A percentile compares a stretch with the other conserved stretches of the same genome.
phyloP scores from a whole-genome alignment of 2,329 filamentous ascomycete genomes.

The Eurotiales sp. region DNA sequence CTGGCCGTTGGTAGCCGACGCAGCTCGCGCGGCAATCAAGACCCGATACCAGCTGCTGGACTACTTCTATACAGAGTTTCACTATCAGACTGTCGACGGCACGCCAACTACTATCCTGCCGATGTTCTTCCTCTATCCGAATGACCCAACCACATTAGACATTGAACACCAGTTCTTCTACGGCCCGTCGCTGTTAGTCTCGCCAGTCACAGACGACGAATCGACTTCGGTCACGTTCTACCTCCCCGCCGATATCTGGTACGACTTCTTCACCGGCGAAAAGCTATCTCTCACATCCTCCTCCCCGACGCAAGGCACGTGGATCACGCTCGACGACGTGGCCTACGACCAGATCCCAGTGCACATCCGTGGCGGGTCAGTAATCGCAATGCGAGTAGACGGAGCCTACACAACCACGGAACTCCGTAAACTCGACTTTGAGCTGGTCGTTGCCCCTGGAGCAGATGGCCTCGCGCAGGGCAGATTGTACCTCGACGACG shows the following conservation, averaged over 20 bases:
- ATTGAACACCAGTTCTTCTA: slow-evolving; percentile 59
- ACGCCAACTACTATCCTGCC: slow-evolving; percentile 62
- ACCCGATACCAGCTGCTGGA: slow-evolving; percentile 70
- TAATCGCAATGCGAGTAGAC: slow-evolving; percentile 53
- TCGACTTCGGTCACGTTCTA: slow-evolving; percentile 53
- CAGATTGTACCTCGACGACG: slow-evolving; percentile 13
- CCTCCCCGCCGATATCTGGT: slow-evolving; percentile 57
- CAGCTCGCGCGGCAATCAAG: slow-evolving; percentile 65
- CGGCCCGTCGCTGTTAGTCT: slow-evolving; percentile 55
- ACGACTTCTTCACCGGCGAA: slow-evolving; percentile 53
- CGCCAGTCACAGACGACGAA: slow-evolving; percentile 52
- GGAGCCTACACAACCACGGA: slow-evolving; percentile 60
- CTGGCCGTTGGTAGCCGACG: slow-evolving; percentile 61
- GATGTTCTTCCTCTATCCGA: slow-evolving; percentile 67
- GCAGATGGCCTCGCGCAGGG: slow-evolving; percentile 4
- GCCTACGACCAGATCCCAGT: slow-evolving; percentile 56
- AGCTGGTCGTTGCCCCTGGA: slow-evolving; percentile 64
- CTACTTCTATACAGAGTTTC: slow-evolving; percentile 72
- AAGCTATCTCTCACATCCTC: background rate
- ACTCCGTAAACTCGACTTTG: slow-evolving; percentile 61
- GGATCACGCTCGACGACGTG: slow-evolving; percentile 44
- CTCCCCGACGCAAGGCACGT: slow-evolving; percentile 26
- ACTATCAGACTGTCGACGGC: slow-evolving; percentile 58
- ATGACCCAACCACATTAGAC: slow-evolving; percentile 50
- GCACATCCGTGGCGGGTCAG: slow-evolving; percentile 58